Evolutionary conservation across 495 filamentous ascomycete species (phyloP).

Genomic region (Tuber calosporum): DNA sequence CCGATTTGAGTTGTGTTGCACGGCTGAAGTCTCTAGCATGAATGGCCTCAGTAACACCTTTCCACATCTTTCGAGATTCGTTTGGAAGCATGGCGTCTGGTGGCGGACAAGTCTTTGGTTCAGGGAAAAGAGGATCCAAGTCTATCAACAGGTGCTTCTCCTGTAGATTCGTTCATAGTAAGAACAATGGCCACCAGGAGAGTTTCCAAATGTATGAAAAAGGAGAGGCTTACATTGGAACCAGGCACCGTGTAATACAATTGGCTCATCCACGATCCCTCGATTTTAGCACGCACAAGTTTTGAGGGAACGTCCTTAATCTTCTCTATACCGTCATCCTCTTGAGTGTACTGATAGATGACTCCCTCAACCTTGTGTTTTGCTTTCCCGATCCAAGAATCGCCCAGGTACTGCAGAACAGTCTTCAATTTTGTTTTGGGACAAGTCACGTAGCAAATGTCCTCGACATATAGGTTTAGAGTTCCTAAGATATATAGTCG

Average conservation of each 20-base stretch:
- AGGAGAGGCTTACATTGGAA: slow-evolving; percentile 43
- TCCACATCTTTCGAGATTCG: slow-evolving; percentile 86
- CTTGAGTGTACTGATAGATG: slow-evolving; percentile 73
- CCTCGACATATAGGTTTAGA: slow-evolving; percentile 77
- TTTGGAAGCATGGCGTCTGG: slow-evolving; percentile 70
- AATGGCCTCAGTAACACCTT: slow-evolving; percentile 80
- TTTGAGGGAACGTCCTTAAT: slow-evolving; percentile 79
- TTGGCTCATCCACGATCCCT: slow-evolving; percentile 74
- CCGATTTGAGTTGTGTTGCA: slow-evolving; percentile 79
- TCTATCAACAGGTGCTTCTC: slow-evolving; percentile 72
- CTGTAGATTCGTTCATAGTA: slow-evolving; percentile 42
- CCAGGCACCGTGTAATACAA: slow-evolving; percentile 58
- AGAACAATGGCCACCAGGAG: slow-evolving; percentile 9
- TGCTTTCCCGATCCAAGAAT: slow-evolving; percentile 85
- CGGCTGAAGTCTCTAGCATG: slow-evolving; percentile 69
- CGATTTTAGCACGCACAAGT: slow-evolving; percentile 74
- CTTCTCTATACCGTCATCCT: slow-evolving; percentile 65
- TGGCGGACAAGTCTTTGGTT: slow-evolving; percentile 70
- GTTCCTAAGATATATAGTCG: slow-evolving; percentile 39
- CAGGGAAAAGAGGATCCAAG: slow-evolving; percentile 67
- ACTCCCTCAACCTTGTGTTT: slow-evolving; percentile 89
- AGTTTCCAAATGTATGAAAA: neutral
- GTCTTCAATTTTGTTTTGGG: slow-evolving; percentile 78
- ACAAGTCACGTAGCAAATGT: slow-evolving; percentile 79
- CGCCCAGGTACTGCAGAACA: slow-evolving; percentile 85